Conservation (phyloP, 768 basidiomycete genomes). For the Naganishia randhawae region DNA sequence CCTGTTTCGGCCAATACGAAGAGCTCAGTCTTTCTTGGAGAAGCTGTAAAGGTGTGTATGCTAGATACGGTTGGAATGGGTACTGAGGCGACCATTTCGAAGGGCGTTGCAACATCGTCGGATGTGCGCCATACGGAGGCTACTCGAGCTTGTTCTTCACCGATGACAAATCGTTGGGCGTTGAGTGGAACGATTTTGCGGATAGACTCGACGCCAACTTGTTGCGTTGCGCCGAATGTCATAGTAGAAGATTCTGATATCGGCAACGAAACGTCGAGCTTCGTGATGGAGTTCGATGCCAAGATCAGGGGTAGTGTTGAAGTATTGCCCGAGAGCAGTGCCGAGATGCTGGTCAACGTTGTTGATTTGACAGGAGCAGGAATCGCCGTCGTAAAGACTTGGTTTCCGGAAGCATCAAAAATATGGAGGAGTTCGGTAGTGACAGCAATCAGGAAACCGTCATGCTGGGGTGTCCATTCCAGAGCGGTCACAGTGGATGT, state of each 20-base stretch:
- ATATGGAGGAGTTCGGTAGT: slow-evolving; percentile 27
- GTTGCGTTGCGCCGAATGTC: slow-evolving; percentile 36
- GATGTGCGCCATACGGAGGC: slow-evolving; percentile 24
- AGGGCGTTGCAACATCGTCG: slow-evolving; percentile 34
- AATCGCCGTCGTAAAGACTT: slow-evolving; percentile 28
- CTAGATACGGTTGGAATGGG: slow-evolving; percentile 41
- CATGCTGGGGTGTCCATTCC: slow-evolving; percentile 24
- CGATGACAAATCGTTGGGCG: slow-evolving; percentile 17
- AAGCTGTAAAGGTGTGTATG: slow-evolving; percentile 38
- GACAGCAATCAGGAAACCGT: slow-evolving; percentile 32
- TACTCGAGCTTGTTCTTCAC: slow-evolving; percentile 25
- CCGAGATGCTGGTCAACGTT: slow-evolving; percentile 33
- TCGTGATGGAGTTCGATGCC: slow-evolving; percentile 34
- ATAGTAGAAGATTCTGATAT: slow-evolving; percentile 38
- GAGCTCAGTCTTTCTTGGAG: slow-evolving; percentile 24
- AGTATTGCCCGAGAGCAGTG: slow-evolving; percentile 33
- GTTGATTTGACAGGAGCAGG: slow-evolving; percentile 27
- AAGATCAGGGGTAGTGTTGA: slow-evolving; percentile 35
- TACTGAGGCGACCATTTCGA: slow-evolving; percentile 42
- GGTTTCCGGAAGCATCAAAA: slow-evolving; percentile 30
- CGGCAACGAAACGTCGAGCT: slow-evolving; percentile 36
- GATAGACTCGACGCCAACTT: slow-evolving; percentile 33
- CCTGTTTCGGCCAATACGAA: slow-evolving; percentile 44
- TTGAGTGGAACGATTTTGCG: slow-evolving; percentile 37
- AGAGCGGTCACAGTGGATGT: slow-evolving; percentile 6